Conservation (phyloP, 331 rosid genomes). For the Dryas integrifolia region DNA sequence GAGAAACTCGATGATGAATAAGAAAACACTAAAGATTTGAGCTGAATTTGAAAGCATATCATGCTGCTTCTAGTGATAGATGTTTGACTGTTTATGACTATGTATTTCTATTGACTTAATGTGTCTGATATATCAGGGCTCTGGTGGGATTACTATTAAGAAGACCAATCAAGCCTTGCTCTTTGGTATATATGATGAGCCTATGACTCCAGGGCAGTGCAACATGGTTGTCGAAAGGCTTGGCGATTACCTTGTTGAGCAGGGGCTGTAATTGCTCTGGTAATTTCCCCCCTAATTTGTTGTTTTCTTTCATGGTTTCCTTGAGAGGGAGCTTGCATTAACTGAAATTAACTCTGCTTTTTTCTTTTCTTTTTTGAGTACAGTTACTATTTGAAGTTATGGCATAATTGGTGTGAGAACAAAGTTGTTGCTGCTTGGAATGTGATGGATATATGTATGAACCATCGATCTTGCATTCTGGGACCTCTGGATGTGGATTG, state of each 20-base stretch:
- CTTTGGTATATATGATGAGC: slow-evolving; percentile 40
- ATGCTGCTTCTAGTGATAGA: neutral
- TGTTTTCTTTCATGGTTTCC: neutral
- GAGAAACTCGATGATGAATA: no score
- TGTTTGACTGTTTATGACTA: neutral
- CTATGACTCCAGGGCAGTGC: slow-evolving; percentile 46
- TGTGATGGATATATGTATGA: slow-evolving; percentile 21
- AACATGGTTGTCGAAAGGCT: slow-evolving; percentile 47
- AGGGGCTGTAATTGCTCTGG: slow-evolving; percentile 32
- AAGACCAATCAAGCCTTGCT: slow-evolving; percentile 40
- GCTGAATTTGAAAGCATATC: neutral
- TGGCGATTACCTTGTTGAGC: slow-evolving; percentile 45
- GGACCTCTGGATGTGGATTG: slow-evolving; percentile 18
- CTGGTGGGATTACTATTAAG: slow-evolving; percentile 41
- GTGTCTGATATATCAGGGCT: slow-evolving; percentile 20
- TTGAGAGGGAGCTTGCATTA: neutral
- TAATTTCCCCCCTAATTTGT: neutral
- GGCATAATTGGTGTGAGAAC: slow-evolving; percentile 28
- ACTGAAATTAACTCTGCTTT: neutral
- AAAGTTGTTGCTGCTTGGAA: slow-evolving; percentile 22
- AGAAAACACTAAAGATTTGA: no score
- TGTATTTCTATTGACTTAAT: neutral
- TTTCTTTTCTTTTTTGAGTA: neutral
- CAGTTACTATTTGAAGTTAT: neutral
- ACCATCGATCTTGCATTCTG: slow-evolving; percentile 17